Conservation (phyloP, 2,329 filamentous ascomycete species). For the Sphaerulina vaccinii region DNA sequence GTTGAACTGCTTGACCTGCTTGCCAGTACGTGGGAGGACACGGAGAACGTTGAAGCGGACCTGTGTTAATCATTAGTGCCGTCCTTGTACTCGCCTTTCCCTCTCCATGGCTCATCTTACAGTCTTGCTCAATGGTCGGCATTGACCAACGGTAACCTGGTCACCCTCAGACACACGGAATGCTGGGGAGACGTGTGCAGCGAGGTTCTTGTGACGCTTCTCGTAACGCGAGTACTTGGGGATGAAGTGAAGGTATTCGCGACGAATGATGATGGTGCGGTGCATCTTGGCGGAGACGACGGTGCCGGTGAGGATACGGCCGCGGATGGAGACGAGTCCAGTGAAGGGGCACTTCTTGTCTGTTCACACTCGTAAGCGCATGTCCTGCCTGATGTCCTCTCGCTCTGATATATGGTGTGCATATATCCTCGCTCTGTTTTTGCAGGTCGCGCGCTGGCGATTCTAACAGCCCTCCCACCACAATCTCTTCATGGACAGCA, state of each 20-base stretch:
- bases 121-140: conserved; percentile 98
- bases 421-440: conserved; percentile 7
- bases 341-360: conserved; percentile 99
- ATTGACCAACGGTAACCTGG: conserved; percentile 98
- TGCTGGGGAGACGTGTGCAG: conserved; percentile 96
- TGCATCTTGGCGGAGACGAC: conserved; percentile 99
- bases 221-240: conserved; percentile 99
- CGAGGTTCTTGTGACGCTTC: conserved; percentile 99
- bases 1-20: conserved; percentile 94
- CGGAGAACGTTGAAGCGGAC: conserved; percentile 99
- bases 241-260: conserved; percentile 99
- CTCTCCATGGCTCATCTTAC: conserved; percentile 59
- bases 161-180: conserved; percentile 99
- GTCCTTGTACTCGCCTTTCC: conserved; percentile 6
- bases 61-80: conserved; percentile 48
- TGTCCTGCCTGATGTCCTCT: too few species aligned
- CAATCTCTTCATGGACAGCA: conserved; percentile 16
- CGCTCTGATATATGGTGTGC: too few species aligned
- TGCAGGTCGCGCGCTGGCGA: conserved; percentile 1
- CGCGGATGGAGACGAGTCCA: conserved; percentile 97
- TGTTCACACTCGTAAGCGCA: conserved; percentile 42
- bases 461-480: conserved; percentile 9
- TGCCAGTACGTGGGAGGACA: conserved; percentile 94
- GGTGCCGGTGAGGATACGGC: conserved; percentile 98
- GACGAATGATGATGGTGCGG: conserved; percentile 97